Base-by-base conservation (phyloP, 1,139 yeast species). In the Taphrina wiesneri region DNA sequence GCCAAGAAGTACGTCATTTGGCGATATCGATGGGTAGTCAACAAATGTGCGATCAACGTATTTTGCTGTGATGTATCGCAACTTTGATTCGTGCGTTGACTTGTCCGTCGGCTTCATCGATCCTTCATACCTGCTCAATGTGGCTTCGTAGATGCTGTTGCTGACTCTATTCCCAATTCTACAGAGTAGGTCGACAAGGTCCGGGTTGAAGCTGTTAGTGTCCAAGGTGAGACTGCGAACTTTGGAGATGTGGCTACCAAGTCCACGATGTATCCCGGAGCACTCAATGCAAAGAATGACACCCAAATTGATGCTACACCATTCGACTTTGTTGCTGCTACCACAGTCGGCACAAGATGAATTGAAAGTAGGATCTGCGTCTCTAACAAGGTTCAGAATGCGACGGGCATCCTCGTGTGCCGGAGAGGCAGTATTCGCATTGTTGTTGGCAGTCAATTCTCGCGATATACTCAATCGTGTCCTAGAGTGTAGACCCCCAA, bases 191-290 rank as follows among this genome's bases (percentile, higher is more conserved):
- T 83, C 86, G 19, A 88, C 75, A 71, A 90, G 84, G 57, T 85
- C 86, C 32, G 75, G 78, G 2, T 82, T 77, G 91, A 97, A 93
- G 15, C 81, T 78, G 1, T 73, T 75, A 1, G 82, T 80, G 73
- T 93, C 99, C 72, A 91, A 81, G 1, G 96, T 87, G 70, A 93
- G 78, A 0, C 96, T 89, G 70, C 95, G 85, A 4, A 91, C 88
- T 70, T 83, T 83, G 25, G 96, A 87, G 3, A 90, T 79, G 70
- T 86, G 88, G 0, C 86, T 77, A 0, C 96, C 96, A 69, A 92
- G 77, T 39, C 89, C 83, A 70, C 95, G 82, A 76, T 92, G 98
- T 0, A 82, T 80, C 0, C 84, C 84, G 0, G 96, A 87, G 73
- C 98, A 92, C 59, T 87, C 86, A 49, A 90, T 86, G 75, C 98